Percentiles rank a stretch among this genome's conserved stretches.
These are phyloP conservation scores for Lactifluus rugatus DNA, from an alignment of 768 basidiomycete genomes.

Conservation along the genomic window DNA sequence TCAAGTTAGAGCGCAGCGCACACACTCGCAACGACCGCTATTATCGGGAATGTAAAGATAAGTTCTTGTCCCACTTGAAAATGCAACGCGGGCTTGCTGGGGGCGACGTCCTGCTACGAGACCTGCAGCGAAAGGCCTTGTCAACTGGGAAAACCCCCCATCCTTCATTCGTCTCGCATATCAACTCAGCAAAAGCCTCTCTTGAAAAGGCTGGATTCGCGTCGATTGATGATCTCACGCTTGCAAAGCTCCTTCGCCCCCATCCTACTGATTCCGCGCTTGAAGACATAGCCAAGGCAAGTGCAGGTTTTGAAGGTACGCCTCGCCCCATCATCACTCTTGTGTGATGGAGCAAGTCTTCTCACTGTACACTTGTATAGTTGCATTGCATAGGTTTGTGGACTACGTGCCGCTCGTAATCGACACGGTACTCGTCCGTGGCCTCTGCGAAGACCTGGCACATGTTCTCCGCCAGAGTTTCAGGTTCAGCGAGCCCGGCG, in stretches of 20 bases:
- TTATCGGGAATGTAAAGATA: conserved; percentile 13
- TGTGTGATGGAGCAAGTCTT: background rate
- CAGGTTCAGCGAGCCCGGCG: background rate
- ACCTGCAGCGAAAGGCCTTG: background rate
- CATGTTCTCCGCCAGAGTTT: background rate
- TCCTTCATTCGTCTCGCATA: background rate
- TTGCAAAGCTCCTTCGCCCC: conserved; percentile 6
- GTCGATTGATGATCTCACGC: background rate
- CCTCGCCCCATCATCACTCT: background rate
- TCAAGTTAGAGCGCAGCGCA: conserved; percentile 9
- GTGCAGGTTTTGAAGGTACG: conserved; percentile 18
- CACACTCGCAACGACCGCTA: conserved; percentile 9
- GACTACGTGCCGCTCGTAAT: conserved; percentile 14
- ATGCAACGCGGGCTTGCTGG: background rate
- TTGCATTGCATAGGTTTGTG: conserved; percentile 8
- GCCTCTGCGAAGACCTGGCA: background rate
- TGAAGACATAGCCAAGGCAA: conserved; percentile 12
- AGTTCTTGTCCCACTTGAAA: conserved; percentile 10
- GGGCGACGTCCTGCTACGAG: background rate
- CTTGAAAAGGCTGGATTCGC: background rate
- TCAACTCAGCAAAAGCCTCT: background rate
- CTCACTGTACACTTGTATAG: background rate
- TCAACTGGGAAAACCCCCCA: background rate
- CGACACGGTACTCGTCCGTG: conserved; percentile 14
- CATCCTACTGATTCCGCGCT: conserved; percentile 1